These are phyloP conservation scores for Stachybotrys echinatus DNA, from an alignment of 2,329 filamentous ascomycete species.

Conservation along the genomic window DNA sequence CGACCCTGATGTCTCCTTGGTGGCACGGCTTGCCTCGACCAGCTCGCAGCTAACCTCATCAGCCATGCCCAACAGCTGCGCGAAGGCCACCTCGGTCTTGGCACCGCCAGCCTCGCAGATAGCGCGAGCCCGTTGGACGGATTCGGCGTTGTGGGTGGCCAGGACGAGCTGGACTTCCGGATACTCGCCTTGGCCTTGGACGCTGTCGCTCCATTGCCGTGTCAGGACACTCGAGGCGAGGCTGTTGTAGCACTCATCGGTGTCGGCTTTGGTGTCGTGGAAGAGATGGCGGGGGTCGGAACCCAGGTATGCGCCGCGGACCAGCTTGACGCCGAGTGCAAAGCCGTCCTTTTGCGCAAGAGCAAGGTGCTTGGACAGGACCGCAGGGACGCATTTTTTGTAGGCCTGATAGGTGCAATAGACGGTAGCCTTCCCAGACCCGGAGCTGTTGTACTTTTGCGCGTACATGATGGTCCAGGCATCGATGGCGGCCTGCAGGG, in stretches of 20 bases:
- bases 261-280: slow-evolving; percentile 66
- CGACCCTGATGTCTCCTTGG: slow-evolving; percentile 16
- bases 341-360: slow-evolving; percentile 55
- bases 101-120: slow-evolving; percentile 41
- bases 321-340: slow-evolving; percentile 67
- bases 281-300: slow-evolving; percentile 66
- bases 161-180: slow-evolving; percentile 62
- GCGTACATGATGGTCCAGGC: slow-evolving; percentile 75
- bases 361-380: slow-evolving; percentile 55
- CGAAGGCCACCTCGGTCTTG: slow-evolving; percentile 34
- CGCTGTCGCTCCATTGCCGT: slow-evolving; percentile 35
- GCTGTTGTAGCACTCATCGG: slow-evolving; percentile 67
- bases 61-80: slow-evolving; percentile 92
- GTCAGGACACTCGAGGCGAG: slow-evolving; percentile 64
- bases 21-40: slow-evolving; percentile 28
- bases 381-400: slow-evolving; percentile 55
- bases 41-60: slow-evolving; percentile 78
- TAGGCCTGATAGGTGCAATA: slow-evolving; percentile 81
- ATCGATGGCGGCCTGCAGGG: slow-evolving; percentile 74
- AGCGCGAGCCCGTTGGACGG: slow-evolving; percentile 54
- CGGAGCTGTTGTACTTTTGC: slow-evolving; percentile 65
- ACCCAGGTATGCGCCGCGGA: slow-evolving; percentile 68
- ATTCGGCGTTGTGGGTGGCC: slow-evolving; percentile 76
- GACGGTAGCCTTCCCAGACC: slow-evolving; percentile 59
- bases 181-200: slow-evolving; percentile 38